Evolutionary conservation across 768 basidiomycete species (phyloP), one percentile per base, ranked within the genome.

Genomic region (Kondoa malvinella): DNA sequence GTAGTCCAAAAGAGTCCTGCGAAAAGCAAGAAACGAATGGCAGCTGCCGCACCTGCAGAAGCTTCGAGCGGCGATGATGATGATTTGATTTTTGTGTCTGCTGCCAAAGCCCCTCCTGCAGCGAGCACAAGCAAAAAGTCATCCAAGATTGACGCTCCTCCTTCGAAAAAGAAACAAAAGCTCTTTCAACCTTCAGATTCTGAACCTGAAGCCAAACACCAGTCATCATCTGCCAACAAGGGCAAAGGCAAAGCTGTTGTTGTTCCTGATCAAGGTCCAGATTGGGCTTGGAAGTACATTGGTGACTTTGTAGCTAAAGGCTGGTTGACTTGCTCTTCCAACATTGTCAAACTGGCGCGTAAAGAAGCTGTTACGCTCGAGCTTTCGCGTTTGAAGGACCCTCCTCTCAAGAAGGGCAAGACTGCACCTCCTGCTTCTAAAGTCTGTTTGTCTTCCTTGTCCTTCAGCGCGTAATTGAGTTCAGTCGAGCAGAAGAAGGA

Each of bases 401-500:
- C 21, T 8, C 40, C 40, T 50, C 40, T 21, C 15, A 33, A 30
- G n/a, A 27, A 27, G 32, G 14, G 26, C 29, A 63, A 63, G 61
- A 63, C n/a, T 16, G 8, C n/a, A n/a, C n/a, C n/a, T n/a, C n/a
- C n/a, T n/a, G n/a, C n/a, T n/a, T n/a, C n/a, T n/a, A n/a, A n/a
- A n/a, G n/a, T n/a, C n/a, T n/a, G n/a, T n/a, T n/a, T n/a, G n/a
- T n/a, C n/a, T n/a, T n/a, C n/a, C n/a, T n/a, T n/a, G n/a, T n/a
- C n/a, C n/a, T n/a, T n/a, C n/a, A n/a, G n/a, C 21, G 58, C 14
- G 27, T 59, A 31, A 25, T 31, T 59, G 25, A 59, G 14, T 32
- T 27, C 61, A 63, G n/a, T n/a, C n/a, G n/a, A n/a, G n/a, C 16
- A 65, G 30, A 40, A 65, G 16, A 65, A 65, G 64, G 40, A 17